These are phyloP conservation scores for Sphaerulina populicola DNA, from an alignment of 2,329 filamentous ascomycete species.

Conservation along the genomic window DNA sequence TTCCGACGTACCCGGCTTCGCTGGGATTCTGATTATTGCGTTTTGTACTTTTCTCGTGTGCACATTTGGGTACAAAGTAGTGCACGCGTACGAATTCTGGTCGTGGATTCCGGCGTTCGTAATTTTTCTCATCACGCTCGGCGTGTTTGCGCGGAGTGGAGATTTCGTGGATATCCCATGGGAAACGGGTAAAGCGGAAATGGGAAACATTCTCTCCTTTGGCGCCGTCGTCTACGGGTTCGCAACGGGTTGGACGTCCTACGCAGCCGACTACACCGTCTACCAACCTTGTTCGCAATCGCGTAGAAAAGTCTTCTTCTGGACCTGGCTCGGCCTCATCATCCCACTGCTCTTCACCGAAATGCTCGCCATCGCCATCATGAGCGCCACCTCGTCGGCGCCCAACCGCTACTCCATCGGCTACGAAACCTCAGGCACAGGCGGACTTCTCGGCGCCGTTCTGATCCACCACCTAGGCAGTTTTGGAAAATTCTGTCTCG, in stretches of 20 bases:
- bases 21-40: constrained; percentile 67
- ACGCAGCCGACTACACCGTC: constrained; percentile 70
- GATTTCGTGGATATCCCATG: constrained; percentile 57
- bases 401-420: constrained; percentile 50
- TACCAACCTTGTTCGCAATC: constrained; percentile 61
- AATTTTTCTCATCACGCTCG: constrained; percentile 64
- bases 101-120: constrained; percentile 66
- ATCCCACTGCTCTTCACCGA: constrained; percentile 65
- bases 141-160: constrained; percentile 58
- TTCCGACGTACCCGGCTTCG: constrained; percentile 58
- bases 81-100: constrained; percentile 69
- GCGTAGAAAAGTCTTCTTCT: constrained; percentile 56
- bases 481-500: constrained; percentile 63
- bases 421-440: constrained; percentile 51
- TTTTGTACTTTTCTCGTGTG: constrained; percentile 59
- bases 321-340: constrained; percentile 61
- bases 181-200: constrained; percentile 48
- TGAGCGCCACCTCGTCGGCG: constrained; percentile 55
- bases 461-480: constrained; percentile 54
- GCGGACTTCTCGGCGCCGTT: constrained; percentile 59
- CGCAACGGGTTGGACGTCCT: constrained; percentile 64
- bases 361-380: constrained; percentile 62
- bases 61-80: constrained; percentile 66
- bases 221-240: constrained; percentile 60
- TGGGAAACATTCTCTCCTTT: constrained; percentile 57